Conservation (phyloP, 768 basidiomycete genomes). For the Xerocomellus amylosporus region DNA sequence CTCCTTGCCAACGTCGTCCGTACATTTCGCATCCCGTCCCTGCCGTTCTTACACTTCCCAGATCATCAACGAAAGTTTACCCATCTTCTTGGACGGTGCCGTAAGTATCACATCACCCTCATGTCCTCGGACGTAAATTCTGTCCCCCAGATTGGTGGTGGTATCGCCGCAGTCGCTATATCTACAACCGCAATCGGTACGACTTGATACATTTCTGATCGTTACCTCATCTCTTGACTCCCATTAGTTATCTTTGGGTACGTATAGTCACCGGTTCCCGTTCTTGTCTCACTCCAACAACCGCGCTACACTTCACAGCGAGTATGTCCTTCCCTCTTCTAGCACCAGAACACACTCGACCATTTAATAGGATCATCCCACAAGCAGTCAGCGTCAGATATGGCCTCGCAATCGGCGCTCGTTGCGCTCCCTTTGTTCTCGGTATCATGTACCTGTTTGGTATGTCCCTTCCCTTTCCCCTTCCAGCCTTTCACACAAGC, state of each 20-base stretch:
- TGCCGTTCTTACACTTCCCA: slow-evolving; percentile 24
- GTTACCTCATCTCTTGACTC: not conserved
- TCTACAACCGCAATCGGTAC: slow-evolving; percentile 59
- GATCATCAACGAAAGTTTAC: slow-evolving; percentile 82
- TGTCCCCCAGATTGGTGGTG: slow-evolving; percentile 54
- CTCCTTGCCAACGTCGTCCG: slow-evolving; percentile 85
- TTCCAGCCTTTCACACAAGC: not conserved
- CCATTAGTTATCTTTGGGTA: slow-evolving; percentile 80
- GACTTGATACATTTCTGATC: slow-evolving; percentile 17
- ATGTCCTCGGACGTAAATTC: slow-evolving; percentile 53
- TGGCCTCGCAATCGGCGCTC: slow-evolving; percentile 78
- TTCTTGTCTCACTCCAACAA: not conserved
- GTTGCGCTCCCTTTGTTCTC: slow-evolving; percentile 72
- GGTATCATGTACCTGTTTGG: slow-evolving; percentile 65
- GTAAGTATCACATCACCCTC: slow-evolving; percentile 44
- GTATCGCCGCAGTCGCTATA: slow-evolving; percentile 72
- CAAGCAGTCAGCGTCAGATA: slow-evolving; percentile 77
- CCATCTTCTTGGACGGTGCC: slow-evolving; percentile 78
- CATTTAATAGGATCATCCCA: slow-evolving; percentile 50
- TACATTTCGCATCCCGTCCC: not conserved
- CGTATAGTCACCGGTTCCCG: slow-evolving; percentile 14
- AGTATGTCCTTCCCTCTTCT: slow-evolving; percentile 28
- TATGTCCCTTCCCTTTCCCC: slow-evolving; percentile 9
- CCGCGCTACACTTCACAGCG: slow-evolving; percentile 27
- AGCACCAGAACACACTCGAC: not conserved